Conservation (phyloP, 768 basidiomycete genomes). For the Paxillus rubicundulus region DNA sequence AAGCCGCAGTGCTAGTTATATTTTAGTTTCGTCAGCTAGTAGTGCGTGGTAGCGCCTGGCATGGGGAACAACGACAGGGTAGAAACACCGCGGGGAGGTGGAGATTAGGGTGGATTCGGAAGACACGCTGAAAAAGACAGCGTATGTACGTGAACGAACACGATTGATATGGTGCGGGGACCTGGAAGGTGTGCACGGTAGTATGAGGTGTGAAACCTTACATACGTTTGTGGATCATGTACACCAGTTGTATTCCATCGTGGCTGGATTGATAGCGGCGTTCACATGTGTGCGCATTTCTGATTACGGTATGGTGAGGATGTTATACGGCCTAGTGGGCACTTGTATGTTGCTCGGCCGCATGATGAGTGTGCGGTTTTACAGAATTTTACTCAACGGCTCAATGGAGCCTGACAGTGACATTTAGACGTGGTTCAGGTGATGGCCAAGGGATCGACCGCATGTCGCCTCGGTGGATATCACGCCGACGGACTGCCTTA, state of each 20-base stretch:
- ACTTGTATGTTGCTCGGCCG: slow-evolving; percentile 4
- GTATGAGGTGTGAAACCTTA: slow-evolving; percentile 35
- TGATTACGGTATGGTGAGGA: slow-evolving; percentile 32
- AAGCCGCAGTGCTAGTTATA: slow-evolving; percentile 17
- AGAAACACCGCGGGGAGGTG: slow-evolving; percentile 31
- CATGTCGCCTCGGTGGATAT: slow-evolving; percentile 22
- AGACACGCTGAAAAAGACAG: slow-evolving; percentile 30
- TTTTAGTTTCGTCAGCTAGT: slow-evolving; percentile 3
- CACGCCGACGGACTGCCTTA: slow-evolving; percentile 29
- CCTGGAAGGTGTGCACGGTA: slow-evolving; percentile 26
- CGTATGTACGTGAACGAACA: slow-evolving; percentile 36
- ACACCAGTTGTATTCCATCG: slow-evolving; percentile 21
- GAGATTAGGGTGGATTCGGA: slow-evolving; percentile 32
- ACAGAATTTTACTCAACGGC: slow-evolving; percentile 11
- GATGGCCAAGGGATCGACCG: slow-evolving; percentile 16
- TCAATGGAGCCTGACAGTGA: slow-evolving; percentile 25
- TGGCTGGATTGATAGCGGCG: slow-evolving; percentile 27
- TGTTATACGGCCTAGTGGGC: slow-evolving; percentile 25
- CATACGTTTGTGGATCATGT: slow-evolving; percentile 27
- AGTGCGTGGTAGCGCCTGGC: slow-evolving; percentile 11
- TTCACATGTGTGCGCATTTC: slow-evolving; percentile 33
- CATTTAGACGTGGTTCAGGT: slow-evolving; percentile 22
- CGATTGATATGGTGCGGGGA: slow-evolving; percentile 31
- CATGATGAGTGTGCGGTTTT: slow-evolving; percentile 15
- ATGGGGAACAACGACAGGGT: slow-evolving; percentile 12